Conservation (phyloP, 2,329 filamentous ascomycete species). For the Phymatotrichopsis omnivora region DNA sequence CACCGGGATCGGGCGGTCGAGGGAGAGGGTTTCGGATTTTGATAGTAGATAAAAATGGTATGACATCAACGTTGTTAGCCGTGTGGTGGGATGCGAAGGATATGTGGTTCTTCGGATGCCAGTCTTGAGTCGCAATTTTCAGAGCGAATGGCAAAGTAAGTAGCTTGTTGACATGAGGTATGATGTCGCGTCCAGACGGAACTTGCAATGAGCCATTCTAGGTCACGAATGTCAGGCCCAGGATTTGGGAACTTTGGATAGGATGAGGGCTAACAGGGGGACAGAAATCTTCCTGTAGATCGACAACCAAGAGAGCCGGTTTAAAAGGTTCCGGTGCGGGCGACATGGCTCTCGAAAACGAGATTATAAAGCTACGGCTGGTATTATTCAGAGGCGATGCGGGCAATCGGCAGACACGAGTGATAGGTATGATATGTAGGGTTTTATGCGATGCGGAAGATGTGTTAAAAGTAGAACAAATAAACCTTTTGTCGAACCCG, state of each 20-base stretch:
- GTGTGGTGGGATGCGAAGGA: slow-evolving; percentile 79
- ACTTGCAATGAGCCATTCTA: slow-evolving; percentile 81
- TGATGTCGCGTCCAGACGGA: slow-evolving; percentile 58
- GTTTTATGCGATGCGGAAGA: too few species aligned
- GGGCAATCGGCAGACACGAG: too few species aligned
- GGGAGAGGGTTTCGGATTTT: slow-evolving; percentile 41
- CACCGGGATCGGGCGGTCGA: background rate
- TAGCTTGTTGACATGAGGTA: slow-evolving; percentile 62
- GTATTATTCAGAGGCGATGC: too few species aligned
- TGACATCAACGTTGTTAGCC: slow-evolving; percentile 53
- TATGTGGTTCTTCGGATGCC: slow-evolving; percentile 71
- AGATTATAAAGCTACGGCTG: too few species aligned
- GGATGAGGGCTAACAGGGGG: slow-evolving; percentile 22
- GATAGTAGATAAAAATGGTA: slow-evolving; percentile 49
- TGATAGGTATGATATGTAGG: too few species aligned
- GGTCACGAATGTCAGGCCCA: slow-evolving; percentile 5
- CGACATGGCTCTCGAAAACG: too few species aligned
- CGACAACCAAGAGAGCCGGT: slow-evolving; percentile 63
- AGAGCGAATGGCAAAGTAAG: slow-evolving; percentile 59
- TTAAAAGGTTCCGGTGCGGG: slow-evolving; percentile 33
- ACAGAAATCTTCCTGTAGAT: slow-evolving; percentile 76
- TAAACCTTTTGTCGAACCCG: too few species aligned
- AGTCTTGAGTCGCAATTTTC: slow-evolving; percentile 85
- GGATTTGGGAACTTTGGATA: slow-evolving; percentile 3
- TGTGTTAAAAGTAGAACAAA: too few species aligned